phyloP scores from a whole-genome alignment of 768 basidiomycete genomes.

The Porpolomopsis calyptriformis region DNA sequence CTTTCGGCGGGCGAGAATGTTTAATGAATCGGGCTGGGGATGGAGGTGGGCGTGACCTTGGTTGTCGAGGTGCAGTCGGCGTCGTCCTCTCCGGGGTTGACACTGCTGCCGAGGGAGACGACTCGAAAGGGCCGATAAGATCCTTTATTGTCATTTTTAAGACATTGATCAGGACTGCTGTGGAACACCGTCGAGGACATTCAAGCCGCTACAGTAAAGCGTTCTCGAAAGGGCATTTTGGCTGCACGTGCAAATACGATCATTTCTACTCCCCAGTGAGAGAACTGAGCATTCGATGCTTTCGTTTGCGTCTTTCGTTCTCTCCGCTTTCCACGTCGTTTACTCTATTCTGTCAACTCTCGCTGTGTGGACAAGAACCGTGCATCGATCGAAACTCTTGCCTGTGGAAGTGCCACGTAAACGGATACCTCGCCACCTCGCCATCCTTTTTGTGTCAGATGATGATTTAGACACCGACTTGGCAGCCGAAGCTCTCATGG shows the following conservation, averaged over 20 bases:
- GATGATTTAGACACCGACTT: slow-evolving; percentile 24
- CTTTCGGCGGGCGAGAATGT: slow-evolving; percentile 1
- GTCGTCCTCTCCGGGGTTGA: neutral
- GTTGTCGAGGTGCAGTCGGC: neutral
- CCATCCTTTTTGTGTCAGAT: slow-evolving; percentile 48
- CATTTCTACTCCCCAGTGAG: neutral
- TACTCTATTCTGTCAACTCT: slow-evolving; percentile 37
- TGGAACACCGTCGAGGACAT: neutral
- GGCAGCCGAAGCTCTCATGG: slow-evolving; percentile 34
- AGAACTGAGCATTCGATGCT: neutral
- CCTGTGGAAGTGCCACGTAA: slow-evolving; percentile 41
- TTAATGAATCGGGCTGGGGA: slow-evolving; percentile 20
- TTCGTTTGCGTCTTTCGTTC: slow-evolving; percentile 32
- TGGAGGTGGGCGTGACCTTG: slow-evolving; percentile 6
- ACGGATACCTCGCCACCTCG: slow-evolving; percentile 57
- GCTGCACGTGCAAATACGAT: neutral
- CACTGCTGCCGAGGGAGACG: neutral
- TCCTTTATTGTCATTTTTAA: slow-evolving; percentile 28
- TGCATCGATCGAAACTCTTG: slow-evolving; percentile 29
- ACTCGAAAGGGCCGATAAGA: slow-evolving; percentile 24
- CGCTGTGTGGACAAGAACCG: slow-evolving; percentile 30
- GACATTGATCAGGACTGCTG: neutral
- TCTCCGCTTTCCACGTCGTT: slow-evolving; percentile 48
- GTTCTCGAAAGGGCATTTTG: neutral
- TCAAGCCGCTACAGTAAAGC: too few relatives aligned